These are phyloP conservation scores for Penicillium hesseltinei DNA, from an alignment of 2,329 filamentous ascomycete genomes.

Conservation along the genomic window DNA sequence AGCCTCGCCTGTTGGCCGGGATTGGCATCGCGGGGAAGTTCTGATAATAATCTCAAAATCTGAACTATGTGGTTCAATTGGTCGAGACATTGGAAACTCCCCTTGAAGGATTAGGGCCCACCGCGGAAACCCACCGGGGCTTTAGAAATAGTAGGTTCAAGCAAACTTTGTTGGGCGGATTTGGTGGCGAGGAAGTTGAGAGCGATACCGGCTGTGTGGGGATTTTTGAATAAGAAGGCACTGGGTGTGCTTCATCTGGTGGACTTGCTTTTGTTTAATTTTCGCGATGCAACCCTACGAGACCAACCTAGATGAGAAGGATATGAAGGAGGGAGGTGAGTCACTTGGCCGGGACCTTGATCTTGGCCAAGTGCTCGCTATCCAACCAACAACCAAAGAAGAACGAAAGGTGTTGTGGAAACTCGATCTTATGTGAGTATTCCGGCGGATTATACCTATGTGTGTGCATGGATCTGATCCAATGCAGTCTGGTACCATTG, in stretches of 20 bases:
- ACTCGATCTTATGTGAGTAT: slow-evolving; percentile 16
- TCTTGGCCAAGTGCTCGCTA: slow-evolving; percentile 14
- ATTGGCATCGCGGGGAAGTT: not conserved
- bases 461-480: no score
- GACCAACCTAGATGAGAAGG: slow-evolving; percentile 5
- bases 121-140: slow-evolving; percentile 11
- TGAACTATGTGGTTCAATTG: not conserved
- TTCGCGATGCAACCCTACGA: not conserved
- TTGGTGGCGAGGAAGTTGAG: not conserved
- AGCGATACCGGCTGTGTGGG: not conserved
- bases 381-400: slow-evolving; percentile 11
- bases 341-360: not conserved
- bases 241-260: not conserved
- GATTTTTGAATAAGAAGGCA: not conserved
- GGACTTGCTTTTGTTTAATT: not conserved
- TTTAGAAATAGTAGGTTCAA: slow-evolving; percentile 12
- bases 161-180: not conserved
- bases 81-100: not conserved
- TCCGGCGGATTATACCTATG: not conserved
- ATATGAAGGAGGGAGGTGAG: slow-evolving; percentile 7
- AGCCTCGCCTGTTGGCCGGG: not conserved
- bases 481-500: no score
- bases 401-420: slow-evolving; percentile 15
- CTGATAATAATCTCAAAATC: not conserved
- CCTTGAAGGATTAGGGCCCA: slow-evolving; percentile 1